Evolutionary conservation across 2,329 filamentous ascomycete genomes (phyloP).

Genomic region (Septoria linicola): DNA sequence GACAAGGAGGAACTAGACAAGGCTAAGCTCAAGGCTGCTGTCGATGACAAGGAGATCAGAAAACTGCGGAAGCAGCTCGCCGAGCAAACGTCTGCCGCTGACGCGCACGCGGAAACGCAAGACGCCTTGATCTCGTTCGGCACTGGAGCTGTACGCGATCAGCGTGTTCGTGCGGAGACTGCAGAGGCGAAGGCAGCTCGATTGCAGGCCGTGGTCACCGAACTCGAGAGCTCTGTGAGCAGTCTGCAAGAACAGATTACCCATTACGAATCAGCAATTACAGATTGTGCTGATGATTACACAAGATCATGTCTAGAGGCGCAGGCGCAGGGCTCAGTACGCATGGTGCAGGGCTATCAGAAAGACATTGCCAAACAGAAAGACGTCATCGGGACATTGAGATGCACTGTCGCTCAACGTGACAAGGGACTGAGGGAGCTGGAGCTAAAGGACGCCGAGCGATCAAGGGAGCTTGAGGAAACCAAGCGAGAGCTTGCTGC

Average conservation of each 20-base stretch:
- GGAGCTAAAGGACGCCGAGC: slow-evolving; percentile 4
- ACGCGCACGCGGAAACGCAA: slow-evolving; percentile 4
- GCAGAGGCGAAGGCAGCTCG: not conserved
- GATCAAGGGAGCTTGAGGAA: slow-evolving; percentile 6
- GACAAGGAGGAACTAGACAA: slow-evolving; percentile 2
- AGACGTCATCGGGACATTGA: slow-evolving; percentile 4
- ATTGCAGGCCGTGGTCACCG: not conserved
- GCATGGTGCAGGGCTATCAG: slow-evolving; percentile 21
- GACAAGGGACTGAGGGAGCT: not conserved
- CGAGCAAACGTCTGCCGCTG: not conserved
- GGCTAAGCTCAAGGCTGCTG: slow-evolving; percentile 2
- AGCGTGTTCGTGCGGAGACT: slow-evolving; percentile 9
- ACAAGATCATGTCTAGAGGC: slow-evolving; percentile 20
- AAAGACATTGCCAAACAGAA: slow-evolving; percentile 15
- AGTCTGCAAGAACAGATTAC: slow-evolving; percentile 7
- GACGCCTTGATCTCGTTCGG: slow-evolving; percentile 11
- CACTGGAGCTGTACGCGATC: slow-evolving; percentile 11
- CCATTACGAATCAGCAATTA: slow-evolving; percentile 8
- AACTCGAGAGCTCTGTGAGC: slow-evolving; percentile 5
- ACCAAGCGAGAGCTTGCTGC: not conserved
- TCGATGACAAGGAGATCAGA: slow-evolving; percentile 11
- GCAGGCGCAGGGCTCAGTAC: slow-evolving; percentile 19
- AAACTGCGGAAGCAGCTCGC: slow-evolving; percentile 14
- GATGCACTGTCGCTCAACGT: not conserved
- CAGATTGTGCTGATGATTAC: slow-evolving; percentile 10